Percentiles rank a stretch among this genome's conserved stretches.
Conservation (phyloP, 805 yeast species). For the Starmerella riodocensis region DNA sequence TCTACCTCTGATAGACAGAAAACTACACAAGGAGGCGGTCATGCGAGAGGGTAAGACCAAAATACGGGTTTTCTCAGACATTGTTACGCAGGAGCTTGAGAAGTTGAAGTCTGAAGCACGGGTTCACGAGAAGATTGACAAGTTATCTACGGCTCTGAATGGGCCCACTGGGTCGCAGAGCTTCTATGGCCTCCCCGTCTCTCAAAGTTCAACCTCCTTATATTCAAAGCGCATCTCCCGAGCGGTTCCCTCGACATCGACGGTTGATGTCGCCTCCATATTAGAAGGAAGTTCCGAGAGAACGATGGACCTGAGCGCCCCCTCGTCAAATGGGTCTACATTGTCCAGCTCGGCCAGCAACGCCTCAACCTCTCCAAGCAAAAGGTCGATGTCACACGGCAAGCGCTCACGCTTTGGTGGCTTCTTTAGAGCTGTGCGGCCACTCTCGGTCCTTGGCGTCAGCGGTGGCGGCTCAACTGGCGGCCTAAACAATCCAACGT, state of each 20-base stretch:
- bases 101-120: constrained; percentile 41
- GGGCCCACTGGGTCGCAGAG: constrained; percentile 1
- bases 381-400: not conserved
- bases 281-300: not conserved
- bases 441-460: constrained; percentile 25
- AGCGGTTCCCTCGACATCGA: constrained; percentile 9
- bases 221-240: constrained; percentile 15
- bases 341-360: not conserved
- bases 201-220: constrained; percentile 17
- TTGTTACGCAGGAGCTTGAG: constrained; percentile 38
- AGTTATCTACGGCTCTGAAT: not conserved
- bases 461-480: not conserved
- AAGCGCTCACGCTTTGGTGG: constrained; percentile 30
- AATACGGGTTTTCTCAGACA: constrained; percentile 33
- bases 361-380: not conserved
- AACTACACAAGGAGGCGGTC: constrained; percentile 31
- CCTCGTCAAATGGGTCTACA: not conserved
- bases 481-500: not conserved
- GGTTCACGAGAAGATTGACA: constrained; percentile 28
- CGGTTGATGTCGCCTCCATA: constrained; percentile 8
- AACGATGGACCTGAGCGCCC: not conserved
- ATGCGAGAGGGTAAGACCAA: constrained; percentile 32
- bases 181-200: constrained; percentile 14
- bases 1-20: constrained; percentile 21
- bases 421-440: constrained; percentile 30